Conservation (phyloP, 202 grass and related monocot species). For the Schoenoplectus tabernaemontani region DNA sequence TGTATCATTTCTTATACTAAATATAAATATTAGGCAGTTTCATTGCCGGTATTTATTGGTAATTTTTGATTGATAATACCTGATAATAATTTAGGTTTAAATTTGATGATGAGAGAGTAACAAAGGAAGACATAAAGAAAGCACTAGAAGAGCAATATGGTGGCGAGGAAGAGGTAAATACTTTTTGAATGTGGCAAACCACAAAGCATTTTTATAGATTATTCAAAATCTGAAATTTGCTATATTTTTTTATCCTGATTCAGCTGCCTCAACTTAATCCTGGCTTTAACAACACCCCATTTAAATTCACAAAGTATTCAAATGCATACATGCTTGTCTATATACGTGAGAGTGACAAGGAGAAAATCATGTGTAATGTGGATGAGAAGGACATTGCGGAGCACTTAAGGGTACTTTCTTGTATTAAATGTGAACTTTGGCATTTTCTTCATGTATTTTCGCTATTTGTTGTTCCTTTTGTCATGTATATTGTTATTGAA, state of each 20-base stretch:
- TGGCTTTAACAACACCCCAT: conserved; percentile 80
- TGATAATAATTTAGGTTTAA: conserved; percentile 68
- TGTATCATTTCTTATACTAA: neutral
- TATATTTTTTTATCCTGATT: conserved; percentile 12
- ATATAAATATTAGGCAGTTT: neutral
- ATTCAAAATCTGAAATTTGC: conserved; percentile 16
- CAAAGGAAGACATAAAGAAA: conserved; percentile 92
- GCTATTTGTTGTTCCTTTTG: neutral
- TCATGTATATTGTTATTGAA: neutral
- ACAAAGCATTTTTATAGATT: conserved; percentile 16
- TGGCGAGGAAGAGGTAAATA: conserved; percentile 84
- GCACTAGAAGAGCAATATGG: conserved; percentile 95
- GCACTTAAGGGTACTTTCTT: conserved; percentile 57
- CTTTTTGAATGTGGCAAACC: neutral
- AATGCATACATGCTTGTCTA: conserved; percentile 99
- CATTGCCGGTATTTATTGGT: neutral
- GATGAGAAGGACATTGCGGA: conserved; percentile 96
- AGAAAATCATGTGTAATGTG: conserved; percentile 92
- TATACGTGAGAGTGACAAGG: conserved; percentile 88
- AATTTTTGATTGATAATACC: neutral
- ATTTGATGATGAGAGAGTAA: conserved; percentile 95
- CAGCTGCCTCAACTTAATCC: conserved; percentile 83
- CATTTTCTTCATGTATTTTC: neutral
- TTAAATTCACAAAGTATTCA: conserved; percentile 94
- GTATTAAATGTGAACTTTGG: conserved; percentile 7